A percentile compares a stretch with the other conserved stretches of the same genome.
Conservation (phyloP, 2,329 filamentous ascomycete species). For the Penicillium aurantiogriseum region DNA sequence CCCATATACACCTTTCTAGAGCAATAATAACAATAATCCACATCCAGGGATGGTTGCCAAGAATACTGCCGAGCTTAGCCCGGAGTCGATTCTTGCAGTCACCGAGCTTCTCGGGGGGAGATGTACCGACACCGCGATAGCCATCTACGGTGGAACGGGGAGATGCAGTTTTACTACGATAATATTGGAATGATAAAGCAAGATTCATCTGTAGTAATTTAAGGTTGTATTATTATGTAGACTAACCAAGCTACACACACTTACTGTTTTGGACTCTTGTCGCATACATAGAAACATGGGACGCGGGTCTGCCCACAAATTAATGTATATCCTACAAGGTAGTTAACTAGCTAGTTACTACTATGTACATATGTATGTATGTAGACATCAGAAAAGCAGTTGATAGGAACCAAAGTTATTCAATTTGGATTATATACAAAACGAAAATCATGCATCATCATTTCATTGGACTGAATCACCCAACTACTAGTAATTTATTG, state of each 20-base stretch:
- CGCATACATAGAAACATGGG: not conserved
- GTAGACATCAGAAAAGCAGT: not conserved
- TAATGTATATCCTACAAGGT: not conserved
- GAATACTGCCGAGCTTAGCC: not conserved
- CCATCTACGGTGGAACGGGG: not conserved
- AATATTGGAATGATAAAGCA: not conserved
- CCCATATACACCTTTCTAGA: not conserved
- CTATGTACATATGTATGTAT: no score
- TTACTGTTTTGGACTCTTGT: not conserved
- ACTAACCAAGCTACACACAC: not conserved
- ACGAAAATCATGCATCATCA: slow-evolving; percentile 4
- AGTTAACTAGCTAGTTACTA: not conserved
- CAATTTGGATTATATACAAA: slow-evolving; percentile 18
- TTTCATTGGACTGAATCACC: not conserved
- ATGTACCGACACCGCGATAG: not conserved
- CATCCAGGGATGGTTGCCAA: not conserved
- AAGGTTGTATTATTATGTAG: not conserved
- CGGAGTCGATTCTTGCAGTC: not conserved
- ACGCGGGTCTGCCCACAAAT: not conserved
- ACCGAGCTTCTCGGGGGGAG: not conserved
- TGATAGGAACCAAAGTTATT: not conserved
- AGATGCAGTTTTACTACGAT: not conserved
- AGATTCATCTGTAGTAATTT: not conserved
- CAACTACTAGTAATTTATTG: not conserved
- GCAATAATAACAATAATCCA: slow-evolving; percentile 3